A percentile compares a stretch with the other conserved stretches of the same genome.
These are phyloP conservation scores for Neotropicomus parvogracilis DNA, from an alignment of 1,284 basidiomycete species.

Conservation along the genomic window DNA sequence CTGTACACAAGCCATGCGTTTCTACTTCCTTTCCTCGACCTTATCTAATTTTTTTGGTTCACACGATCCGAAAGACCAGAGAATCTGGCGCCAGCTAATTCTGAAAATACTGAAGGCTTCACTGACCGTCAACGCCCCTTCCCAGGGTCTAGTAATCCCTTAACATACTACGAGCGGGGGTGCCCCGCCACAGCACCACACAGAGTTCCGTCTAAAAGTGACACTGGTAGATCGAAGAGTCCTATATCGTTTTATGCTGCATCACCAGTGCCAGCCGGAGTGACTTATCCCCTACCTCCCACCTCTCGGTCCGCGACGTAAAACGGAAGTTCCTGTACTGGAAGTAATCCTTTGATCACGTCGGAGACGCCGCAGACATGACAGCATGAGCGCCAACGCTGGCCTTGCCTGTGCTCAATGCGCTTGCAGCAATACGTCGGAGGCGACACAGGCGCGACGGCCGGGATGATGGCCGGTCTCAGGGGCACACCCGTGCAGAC, in stretches of 20 bases:
- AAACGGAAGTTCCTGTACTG: conserved; percentile 1
- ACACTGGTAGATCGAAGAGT: conserved; percentile 16
- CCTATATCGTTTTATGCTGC: conserved; percentile 29
- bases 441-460: conserved; percentile 27
- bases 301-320: conserved; percentile 28
- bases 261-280: conserved; percentile 27
- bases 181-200: conserved; percentile 15
- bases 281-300: conserved; percentile 29
- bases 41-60: too few relatives aligned
- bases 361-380: conserved; percentile 25
- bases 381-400: conserved; percentile 24
- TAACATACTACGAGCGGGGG: conserved; percentile 8
- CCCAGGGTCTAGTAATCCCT: conserved; percentile 26
- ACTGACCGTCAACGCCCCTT: background rate
- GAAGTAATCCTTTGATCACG: conserved; percentile 22
- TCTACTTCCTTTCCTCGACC: too few relatives aligned
- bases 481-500: conserved; percentile 13
- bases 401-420: background rate
- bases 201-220: conserved; percentile 22
- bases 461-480: conserved; percentile 29
- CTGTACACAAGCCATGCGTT: too few relatives aligned
- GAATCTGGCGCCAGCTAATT: too few relatives aligned
- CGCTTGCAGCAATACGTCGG: conserved; percentile 19
- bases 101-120: too few relatives aligned
- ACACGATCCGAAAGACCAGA: too few relatives aligned